Evolutionary conservation across 106 monocot species (phyloP).

Genomic region (Narthecium ossifragum): DNA sequence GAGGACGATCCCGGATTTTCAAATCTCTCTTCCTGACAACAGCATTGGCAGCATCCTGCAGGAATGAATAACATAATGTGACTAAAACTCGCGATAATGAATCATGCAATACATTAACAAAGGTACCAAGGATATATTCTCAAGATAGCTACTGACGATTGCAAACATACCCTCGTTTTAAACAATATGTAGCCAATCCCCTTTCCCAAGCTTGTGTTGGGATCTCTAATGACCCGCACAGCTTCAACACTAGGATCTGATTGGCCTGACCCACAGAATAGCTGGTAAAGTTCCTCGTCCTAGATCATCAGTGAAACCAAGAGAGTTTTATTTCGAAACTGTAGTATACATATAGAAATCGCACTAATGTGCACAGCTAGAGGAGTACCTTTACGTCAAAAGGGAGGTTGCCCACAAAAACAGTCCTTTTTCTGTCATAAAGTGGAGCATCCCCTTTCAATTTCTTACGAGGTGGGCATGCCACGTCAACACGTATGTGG

Average conservation of each 20-base stretch:
- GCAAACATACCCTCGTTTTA: slow-evolving; percentile 73
- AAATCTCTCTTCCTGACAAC: slow-evolving; percentile 41
- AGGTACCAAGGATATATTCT: too few species aligned
- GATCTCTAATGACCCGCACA: slow-evolving; percentile 85
- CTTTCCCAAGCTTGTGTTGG: slow-evolving; percentile 82
- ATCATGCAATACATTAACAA: too few species aligned
- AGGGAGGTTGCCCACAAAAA: slow-evolving; percentile 95
- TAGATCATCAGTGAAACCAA: too few species aligned
- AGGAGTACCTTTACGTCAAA: slow-evolving; percentile 84
- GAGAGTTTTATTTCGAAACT: too few species aligned
- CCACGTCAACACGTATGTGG: slow-evolving; percentile 94
- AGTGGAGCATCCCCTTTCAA: slow-evolving; percentile 66
- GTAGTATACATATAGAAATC: too few species aligned
- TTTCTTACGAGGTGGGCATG: slow-evolving; percentile 93
- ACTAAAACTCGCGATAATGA: too few species aligned
- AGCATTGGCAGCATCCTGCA: slow-evolving; percentile 72
- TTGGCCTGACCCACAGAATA: slow-evolving; percentile 51
- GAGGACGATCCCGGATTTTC: slow-evolving; percentile 63
- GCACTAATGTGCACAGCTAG: background rate
- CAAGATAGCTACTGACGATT: too few species aligned
- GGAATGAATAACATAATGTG: too few species aligned
- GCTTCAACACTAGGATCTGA: slow-evolving; percentile 63
- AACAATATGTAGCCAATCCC: slow-evolving; percentile 93
- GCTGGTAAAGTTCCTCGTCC: slow-evolving; percentile 92
- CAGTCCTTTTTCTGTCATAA: slow-evolving; percentile 83